phyloP scores from a whole-genome alignment of 441 rosid genomes.

The Syzygium malaccense region DNA sequence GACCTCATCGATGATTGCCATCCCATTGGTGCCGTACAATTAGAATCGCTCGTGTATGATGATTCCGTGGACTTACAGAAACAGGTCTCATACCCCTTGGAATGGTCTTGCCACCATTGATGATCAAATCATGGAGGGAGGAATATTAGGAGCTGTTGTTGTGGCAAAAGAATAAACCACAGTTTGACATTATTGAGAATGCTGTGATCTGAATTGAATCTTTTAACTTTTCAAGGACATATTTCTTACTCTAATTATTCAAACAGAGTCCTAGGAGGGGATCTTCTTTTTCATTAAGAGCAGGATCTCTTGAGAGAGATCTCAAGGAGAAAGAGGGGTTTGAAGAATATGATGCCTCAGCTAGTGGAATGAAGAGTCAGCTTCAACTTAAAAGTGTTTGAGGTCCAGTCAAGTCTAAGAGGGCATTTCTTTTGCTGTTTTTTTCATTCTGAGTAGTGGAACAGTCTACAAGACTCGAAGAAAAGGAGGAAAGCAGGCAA shows the following conservation, averaged over 20 bases:
- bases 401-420: constrained; percentile 22
- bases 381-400: constrained; percentile 17
- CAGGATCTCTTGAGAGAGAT: constrained; percentile 22
- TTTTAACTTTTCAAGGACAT: not conserved
- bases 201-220: not conserved
- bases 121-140: not conserved
- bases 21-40: constrained; percentile 12
- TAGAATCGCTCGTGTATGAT: constrained; percentile 8
- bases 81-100: not conserved
- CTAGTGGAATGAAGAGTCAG: constrained; percentile 44
- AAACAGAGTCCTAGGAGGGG: not conserved
- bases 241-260: not conserved
- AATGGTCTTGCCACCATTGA: constrained; percentile 1
- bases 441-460: constrained; percentile 1
- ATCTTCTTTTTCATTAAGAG: not conserved
- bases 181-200: not conserved
- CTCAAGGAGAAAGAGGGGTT: constrained; percentile 3
- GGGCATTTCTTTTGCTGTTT: constrained; percentile 1
- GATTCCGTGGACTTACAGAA: not conserved
- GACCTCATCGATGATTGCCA: not conserved
- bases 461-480: not conserved
- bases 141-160: not conserved
- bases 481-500: not conserved
- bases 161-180: constrained; percentile 8
- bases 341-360: constrained; percentile 25